Evolutionary conservation across 139 green algal species (phyloP).

Genomic region (Tetraselmis striata): DNA sequence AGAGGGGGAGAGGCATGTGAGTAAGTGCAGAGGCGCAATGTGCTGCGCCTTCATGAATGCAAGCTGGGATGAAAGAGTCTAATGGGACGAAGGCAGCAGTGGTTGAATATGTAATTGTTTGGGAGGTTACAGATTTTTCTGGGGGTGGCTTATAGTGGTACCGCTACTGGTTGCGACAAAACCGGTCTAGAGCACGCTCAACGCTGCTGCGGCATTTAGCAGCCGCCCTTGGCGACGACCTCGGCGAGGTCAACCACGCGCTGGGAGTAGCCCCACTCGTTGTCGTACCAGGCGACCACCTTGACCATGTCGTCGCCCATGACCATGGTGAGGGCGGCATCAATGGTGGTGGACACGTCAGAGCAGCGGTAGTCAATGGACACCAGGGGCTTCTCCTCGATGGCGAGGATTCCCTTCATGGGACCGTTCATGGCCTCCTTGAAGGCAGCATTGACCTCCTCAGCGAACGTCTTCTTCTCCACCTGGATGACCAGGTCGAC

Average conservation of each 20-base stretch:
- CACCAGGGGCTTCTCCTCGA: constrained; percentile 91
- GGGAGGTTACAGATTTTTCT: too few relatives aligned
- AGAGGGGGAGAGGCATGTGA: too few relatives aligned
- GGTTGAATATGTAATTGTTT: too few relatives aligned
- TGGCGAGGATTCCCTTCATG: constrained; percentile 86
- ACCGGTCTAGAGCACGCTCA: neutral
- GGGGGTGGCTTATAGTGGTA: too few relatives aligned
- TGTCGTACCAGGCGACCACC: constrained; percentile 91
- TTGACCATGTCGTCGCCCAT: constrained; percentile 99
- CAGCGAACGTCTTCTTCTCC: constrained; percentile 97
- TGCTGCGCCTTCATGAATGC: too few relatives aligned
- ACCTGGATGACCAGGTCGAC: constrained; percentile 92
- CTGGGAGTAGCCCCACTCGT: constrained; percentile 73
- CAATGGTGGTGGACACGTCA: constrained; percentile 86
- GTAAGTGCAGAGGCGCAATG: too few relatives aligned
- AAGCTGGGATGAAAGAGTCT: too few relatives aligned
- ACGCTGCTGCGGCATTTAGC: constrained; percentile 29
- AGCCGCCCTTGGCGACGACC: constrained; percentile 7
- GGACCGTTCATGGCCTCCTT: constrained; percentile 70
- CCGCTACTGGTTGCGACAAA: too few relatives aligned
- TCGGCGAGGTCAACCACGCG: constrained; percentile 93
- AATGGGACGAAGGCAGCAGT: too few relatives aligned
- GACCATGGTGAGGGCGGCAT: constrained; percentile 97
- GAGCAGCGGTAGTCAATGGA: constrained; percentile 88
- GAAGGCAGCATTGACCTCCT: constrained; percentile 98